Evolutionary conservation across 2,329 filamentous ascomycete genomes (phyloP).

Genomic region (Colletotrichum tabaci): DNA sequence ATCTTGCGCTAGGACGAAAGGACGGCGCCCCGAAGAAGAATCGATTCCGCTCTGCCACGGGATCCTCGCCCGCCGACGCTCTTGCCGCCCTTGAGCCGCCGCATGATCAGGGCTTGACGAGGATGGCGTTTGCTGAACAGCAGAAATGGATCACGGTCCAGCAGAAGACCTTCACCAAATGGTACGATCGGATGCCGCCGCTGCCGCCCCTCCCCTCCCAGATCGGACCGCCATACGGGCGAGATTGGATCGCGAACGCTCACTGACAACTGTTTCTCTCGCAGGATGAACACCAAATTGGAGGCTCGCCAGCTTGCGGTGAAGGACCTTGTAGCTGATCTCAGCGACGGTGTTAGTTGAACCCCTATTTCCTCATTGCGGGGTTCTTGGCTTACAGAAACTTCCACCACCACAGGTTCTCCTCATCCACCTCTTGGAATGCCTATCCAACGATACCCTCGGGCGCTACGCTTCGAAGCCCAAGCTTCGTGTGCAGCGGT

Average conservation of each 20-base stretch:
- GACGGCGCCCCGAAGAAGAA: conserved; percentile 49
- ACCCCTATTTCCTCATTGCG: conserved; percentile 30
- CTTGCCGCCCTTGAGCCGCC: conserved; percentile 62
- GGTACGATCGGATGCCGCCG: conserved; percentile 56
- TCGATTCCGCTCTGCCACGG: conserved; percentile 53
- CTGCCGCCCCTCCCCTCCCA: too few species aligned
- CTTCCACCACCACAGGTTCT: conserved; percentile 74
- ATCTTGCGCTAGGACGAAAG: conserved; percentile 50
- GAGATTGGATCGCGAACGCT: not conserved
- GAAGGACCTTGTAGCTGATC: conserved; percentile 88
- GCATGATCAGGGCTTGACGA: conserved; percentile 66
- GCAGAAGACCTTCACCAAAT: conserved; percentile 99
- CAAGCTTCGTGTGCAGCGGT: conserved; percentile 94
- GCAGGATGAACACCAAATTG: conserved; percentile 95
- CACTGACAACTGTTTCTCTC: conserved; percentile 38
- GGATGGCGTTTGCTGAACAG: conserved; percentile 76
- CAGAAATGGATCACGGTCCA: conserved; percentile 85
- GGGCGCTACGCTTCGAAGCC: conserved; percentile 97
- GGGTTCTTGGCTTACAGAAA: conserved; percentile 43
- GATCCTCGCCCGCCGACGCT: conserved; percentile 56
- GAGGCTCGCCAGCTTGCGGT: conserved; percentile 83
- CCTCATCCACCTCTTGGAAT: conserved; percentile 97
- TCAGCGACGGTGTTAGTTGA: conserved; percentile 89
- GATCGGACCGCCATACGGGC: not conserved
- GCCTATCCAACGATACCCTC: conserved; percentile 93